A percentile compares a stretch with the other conserved stretches of the same genome.
Evolutionary conservation across 805 yeast genomes (phyloP).

Genomic region (Starmerella apis): DNA sequence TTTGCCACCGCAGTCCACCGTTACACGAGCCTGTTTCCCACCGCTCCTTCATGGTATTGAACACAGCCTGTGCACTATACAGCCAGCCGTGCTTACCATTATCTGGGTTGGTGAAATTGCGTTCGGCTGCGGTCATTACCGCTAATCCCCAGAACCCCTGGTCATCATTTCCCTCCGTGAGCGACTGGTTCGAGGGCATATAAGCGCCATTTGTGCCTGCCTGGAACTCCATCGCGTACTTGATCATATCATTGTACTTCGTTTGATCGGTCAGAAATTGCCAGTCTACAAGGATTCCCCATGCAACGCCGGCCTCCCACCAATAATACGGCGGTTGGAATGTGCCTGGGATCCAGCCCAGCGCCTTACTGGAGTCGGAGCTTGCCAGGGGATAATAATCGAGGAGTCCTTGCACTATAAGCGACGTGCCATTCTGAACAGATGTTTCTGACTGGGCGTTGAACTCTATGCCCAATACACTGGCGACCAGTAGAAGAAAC

Average conservation of each 20-base stretch:
- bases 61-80: constrained; percentile 70
- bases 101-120: constrained; percentile 67
- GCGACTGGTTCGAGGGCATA: constrained; percentile 69
- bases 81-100: constrained; percentile 57
- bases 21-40: constrained; percentile 58
- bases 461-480: constrained; percentile 2
- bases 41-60: constrained; percentile 68
- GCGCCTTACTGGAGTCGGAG: constrained; percentile 41
- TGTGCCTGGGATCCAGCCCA: constrained; percentile 65
- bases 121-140: constrained; percentile 73
- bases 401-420: constrained; percentile 60
- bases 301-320: constrained; percentile 88
- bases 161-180: constrained; percentile 87
- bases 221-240: constrained; percentile 55
- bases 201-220: constrained; percentile 55
- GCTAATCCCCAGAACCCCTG: constrained; percentile 91
- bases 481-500: neutral
- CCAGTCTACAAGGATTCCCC: constrained; percentile 59
- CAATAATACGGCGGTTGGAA: constrained; percentile 69
- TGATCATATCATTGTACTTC: constrained; percentile 48
- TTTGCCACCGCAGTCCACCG: constrained; percentile 91
- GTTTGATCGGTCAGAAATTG: constrained; percentile 59
- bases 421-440: constrained; percentile 42
- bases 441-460: constrained; percentile 14
- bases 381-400: constrained; percentile 49